phyloP scores from a whole-genome alignment of 1,139 yeast genomes.

The Candida sanyaensis region DNA sequence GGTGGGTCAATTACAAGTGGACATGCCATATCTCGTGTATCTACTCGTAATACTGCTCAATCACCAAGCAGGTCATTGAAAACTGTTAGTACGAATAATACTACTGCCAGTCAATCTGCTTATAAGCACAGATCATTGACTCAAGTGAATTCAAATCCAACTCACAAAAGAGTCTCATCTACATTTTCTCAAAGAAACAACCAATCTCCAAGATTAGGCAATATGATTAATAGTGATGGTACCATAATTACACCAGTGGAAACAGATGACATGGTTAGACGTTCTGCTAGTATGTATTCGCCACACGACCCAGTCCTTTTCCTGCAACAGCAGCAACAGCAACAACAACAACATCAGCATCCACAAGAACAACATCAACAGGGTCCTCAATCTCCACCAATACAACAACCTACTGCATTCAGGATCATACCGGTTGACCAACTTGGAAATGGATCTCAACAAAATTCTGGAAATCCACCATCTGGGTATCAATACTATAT shows the following conservation, averaged over 20 bases:
- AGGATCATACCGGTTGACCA: constrained; percentile 17
- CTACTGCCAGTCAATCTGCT: constrained; percentile 7
- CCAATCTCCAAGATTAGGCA: constrained; percentile 39
- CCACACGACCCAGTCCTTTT: neutral
- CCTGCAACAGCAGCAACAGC: constrained; percentile 10
- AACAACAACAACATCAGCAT: constrained; percentile 10
- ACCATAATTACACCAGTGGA: constrained; percentile 49
- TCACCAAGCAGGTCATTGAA: constrained; percentile 26
- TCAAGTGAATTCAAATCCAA: constrained; percentile 26
- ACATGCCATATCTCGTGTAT: constrained; percentile 9
- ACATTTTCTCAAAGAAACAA: constrained; percentile 36
- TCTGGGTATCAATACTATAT: constrained; percentile 23
- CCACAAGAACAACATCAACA: constrained; percentile 13
- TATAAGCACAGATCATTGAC: constrained; percentile 22
- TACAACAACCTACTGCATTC: constrained; percentile 14
- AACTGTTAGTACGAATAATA: constrained; percentile 23
- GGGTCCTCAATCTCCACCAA: constrained; percentile 9
- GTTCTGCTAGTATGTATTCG: constrained; percentile 5
- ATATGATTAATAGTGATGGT: constrained; percentile 51
- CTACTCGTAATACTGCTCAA: constrained; percentile 10
- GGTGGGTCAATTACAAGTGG: constrained; percentile 6
- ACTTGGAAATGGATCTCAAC: constrained; percentile 10
- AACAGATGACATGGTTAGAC: constrained; percentile 20
- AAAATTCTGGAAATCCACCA: constrained; percentile 14
- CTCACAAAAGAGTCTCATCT: constrained; percentile 35